Evolutionary conservation across 106 monocot species (phyloP).

Genomic region (Narthecium ossifragum): DNA sequence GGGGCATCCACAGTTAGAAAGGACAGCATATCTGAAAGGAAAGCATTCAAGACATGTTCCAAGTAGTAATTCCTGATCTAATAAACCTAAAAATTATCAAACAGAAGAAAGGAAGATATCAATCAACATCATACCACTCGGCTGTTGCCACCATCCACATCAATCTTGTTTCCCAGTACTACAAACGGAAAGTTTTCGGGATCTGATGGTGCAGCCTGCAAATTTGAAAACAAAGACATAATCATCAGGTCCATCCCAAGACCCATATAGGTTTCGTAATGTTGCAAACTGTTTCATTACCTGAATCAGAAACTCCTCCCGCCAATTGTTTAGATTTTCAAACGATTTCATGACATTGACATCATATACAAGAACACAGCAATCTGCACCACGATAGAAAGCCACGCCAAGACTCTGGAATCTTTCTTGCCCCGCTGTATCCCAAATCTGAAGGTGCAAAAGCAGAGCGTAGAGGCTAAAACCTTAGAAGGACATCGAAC

Average conservation of each 20-base stretch:
- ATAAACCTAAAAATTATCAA: too few relatives aligned
- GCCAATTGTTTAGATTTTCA: conserved; percentile 74
- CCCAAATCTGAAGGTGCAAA: conserved; percentile 58
- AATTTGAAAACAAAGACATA: neutral
- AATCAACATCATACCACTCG: conserved; percentile 50
- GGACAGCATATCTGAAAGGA: too few relatives aligned
- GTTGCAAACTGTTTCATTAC: conserved; percentile 5
- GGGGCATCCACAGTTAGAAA: too few relatives aligned
- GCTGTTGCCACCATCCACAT: conserved; percentile 64
- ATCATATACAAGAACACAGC: conserved; percentile 82
- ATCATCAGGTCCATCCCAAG: neutral
- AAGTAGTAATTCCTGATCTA: too few relatives aligned
- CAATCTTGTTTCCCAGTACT: conserved; percentile 64
- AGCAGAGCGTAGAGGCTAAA: too few relatives aligned
- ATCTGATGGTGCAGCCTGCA: conserved; percentile 57
- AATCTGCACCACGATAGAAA: conserved; percentile 78
- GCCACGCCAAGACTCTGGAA: conserved; percentile 87
- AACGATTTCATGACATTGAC: conserved; percentile 71
- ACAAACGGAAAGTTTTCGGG: conserved; percentile 71
- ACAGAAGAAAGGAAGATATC: too few relatives aligned
- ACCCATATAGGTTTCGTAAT: neutral
- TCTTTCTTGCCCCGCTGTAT: conserved; percentile 77
- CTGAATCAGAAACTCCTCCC: conserved; percentile 77
- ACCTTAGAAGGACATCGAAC: too few relatives aligned
- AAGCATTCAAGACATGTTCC: too few relatives aligned